Percentiles rank a stretch among this genome's conserved stretches.
phyloP scores from a whole-genome alignment of 2,329 filamentous ascomycete species.

The Curvularia lunata region DNA sequence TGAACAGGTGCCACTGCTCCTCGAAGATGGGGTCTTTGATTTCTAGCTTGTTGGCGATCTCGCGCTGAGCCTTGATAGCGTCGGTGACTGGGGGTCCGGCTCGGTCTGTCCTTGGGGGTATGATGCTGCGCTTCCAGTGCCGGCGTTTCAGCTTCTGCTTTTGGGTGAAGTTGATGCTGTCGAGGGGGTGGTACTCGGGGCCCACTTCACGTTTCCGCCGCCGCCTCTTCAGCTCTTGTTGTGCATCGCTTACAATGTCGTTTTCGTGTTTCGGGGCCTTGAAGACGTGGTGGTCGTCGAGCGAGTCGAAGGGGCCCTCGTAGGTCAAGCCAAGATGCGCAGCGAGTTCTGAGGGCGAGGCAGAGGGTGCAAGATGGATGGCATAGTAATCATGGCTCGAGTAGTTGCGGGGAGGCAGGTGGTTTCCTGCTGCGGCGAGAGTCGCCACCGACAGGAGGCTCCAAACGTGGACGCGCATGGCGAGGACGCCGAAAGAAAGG shows the following conservation, averaged over 20 bases:
- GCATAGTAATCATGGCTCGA: conserved; percentile 90
- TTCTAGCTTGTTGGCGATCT: conserved; percentile 62
- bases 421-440: conserved; percentile 37
- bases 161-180: conserved; percentile 76
- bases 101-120: conserved; percentile 35
- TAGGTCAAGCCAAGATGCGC: conserved; percentile 75
- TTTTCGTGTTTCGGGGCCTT: conserved; percentile 67
- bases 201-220: conserved; percentile 65
- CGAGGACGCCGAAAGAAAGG: conserved; percentile 14
- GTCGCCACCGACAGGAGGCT: conserved; percentile 46
- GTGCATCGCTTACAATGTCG: conserved; percentile 58
- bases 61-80: conserved; percentile 56
- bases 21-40: conserved; percentile 91
- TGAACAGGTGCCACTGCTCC: conserved; percentile 95
- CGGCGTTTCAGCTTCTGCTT: conserved; percentile 73
- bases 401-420: conserved; percentile 70
- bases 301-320: conserved; percentile 79
- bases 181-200: conserved; percentile 64
- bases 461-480: conserved; percentile 55
- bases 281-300: conserved; percentile 85
- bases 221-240: conserved; percentile 61
- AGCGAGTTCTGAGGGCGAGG: conserved; percentile 73
- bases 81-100: conserved; percentile 42
- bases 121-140: conserved; percentile 63
- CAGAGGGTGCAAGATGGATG: conserved; percentile 74